Evolutionary conservation across 148 eudicot species (phyloP).

Genomic region (Amaranthus hypochondriacus): DNA sequence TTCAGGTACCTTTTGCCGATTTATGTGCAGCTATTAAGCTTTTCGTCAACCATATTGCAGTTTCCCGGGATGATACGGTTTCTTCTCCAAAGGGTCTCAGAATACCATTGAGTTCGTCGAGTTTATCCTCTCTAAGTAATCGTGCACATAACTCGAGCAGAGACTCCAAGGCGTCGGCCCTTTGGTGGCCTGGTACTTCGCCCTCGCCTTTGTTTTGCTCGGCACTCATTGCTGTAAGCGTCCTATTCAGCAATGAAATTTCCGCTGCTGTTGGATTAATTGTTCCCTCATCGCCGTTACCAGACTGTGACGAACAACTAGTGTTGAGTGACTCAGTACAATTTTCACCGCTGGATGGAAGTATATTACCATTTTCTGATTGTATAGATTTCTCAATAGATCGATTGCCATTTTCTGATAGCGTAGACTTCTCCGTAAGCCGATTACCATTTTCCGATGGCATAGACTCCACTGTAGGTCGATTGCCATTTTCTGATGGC

Average conservation of each 20-base stretch:
- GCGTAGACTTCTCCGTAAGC: slow-evolving; percentile 5
- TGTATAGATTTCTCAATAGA: slow-evolving; percentile 13
- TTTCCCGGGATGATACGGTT: slow-evolving; percentile 81
- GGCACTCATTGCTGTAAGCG: slow-evolving; percentile 26
- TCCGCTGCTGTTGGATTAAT: slow-evolving; percentile 28
- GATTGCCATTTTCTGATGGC: slow-evolving; percentile 28
- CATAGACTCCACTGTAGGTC: slow-evolving; percentile 6
- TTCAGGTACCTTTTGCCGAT: slow-evolving; percentile 30
- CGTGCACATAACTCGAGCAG: slow-evolving; percentile 92
- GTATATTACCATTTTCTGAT: slow-evolving; percentile 26
- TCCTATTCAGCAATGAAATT: slow-evolving; percentile 35
- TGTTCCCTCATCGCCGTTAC: slow-evolving; percentile 24
- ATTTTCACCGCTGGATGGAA: slow-evolving; percentile 24
- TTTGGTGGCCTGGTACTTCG: slow-evolving; percentile 48
- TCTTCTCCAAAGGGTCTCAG: slow-evolving; percentile 93
- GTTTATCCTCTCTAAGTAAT: slow-evolving; percentile 69
- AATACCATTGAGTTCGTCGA: slow-evolving; percentile 77
- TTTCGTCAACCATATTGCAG: slow-evolving; percentile 95
- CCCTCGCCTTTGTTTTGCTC: slow-evolving; percentile 34
- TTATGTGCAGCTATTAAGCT: slow-evolving; percentile 81
- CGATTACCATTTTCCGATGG: slow-evolving; percentile 12
- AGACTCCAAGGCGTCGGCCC: slow-evolving; percentile 89
- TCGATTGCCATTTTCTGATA: slow-evolving; percentile 3
- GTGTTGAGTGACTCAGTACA: slow-evolving; percentile 20
- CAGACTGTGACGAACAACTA: slow-evolving; percentile 11